A percentile compares a stretch with the other conserved stretches of the same genome.
Conservation (phyloP, 73 alveolate species). For the Tetrahymena elliotti region DNA sequence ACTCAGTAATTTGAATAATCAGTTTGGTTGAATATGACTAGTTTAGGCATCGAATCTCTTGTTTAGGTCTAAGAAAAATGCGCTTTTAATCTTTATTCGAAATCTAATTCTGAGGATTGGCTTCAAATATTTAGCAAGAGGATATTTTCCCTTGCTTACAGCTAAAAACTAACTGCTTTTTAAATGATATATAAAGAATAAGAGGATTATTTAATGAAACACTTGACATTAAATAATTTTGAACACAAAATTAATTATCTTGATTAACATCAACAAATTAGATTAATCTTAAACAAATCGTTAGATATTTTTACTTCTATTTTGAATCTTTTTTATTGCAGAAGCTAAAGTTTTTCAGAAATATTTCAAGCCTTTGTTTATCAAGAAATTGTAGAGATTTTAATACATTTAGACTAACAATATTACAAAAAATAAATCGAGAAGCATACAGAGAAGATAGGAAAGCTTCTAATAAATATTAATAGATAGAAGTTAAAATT, state of each 20-base stretch:
- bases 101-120: not conserved
- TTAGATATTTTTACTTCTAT: not conserved
- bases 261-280: not conserved
- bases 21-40: not conserved
- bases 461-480: no score
- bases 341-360: not conserved
- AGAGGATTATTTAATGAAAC: not conserved
- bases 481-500: not conserved
- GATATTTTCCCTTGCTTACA: not conserved
- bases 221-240: not conserved
- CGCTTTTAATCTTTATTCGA: not conserved
- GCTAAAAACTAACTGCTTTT: not conserved
- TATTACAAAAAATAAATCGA: not conserved
- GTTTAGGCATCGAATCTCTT: not conserved
- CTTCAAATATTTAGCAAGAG: not conserved
- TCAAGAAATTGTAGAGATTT: not conserved
- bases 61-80: not conserved
- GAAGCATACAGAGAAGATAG: no score
- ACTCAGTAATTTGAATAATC: not conserved
- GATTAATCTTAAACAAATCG: not conserved
- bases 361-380: no score
- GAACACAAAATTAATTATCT: not conserved
- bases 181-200: not conserved
- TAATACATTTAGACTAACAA: not conserved
- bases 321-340: no score